Percentiles rank a stretch among this genome's conserved stretches.
These are phyloP conservation scores for Suillus alpinus DNA, from an alignment of 768 basidiomycete species.

Conservation along the genomic window DNA sequence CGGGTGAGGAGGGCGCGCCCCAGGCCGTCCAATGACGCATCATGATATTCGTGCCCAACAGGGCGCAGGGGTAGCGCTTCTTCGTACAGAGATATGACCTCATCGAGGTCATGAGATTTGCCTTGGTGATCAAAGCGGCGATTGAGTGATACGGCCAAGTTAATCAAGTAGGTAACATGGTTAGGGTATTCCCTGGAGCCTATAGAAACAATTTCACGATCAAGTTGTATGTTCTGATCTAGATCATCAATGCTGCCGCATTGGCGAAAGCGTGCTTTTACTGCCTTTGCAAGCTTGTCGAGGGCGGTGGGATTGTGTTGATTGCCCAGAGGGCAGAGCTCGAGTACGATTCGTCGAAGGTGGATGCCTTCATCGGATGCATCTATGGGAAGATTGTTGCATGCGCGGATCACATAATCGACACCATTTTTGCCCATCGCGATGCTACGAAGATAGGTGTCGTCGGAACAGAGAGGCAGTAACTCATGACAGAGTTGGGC, in stretches of 20 bases:
- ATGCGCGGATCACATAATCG: slow-evolving; percentile 17
- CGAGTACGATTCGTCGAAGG: slow-evolving; percentile 9
- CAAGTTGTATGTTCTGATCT: slow-evolving; percentile 13
- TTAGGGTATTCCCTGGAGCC: slow-evolving; percentile 16
- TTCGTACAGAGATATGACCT: slow-evolving; percentile 12
- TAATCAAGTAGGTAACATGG: slow-evolving; percentile 11
- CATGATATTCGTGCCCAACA: slow-evolving; percentile 1
- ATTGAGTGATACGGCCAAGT: slow-evolving; percentile 15
- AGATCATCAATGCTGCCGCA: slow-evolving; percentile 16
- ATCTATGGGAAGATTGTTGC: slow-evolving; percentile 11
- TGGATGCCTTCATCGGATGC: slow-evolving; percentile 19
- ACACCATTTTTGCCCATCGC: neutral
- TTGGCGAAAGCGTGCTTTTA: slow-evolving; percentile 15
- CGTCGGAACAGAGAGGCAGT: slow-evolving; percentile 9
- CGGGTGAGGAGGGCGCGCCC: slow-evolving; percentile 10
- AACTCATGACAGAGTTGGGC: neutral
- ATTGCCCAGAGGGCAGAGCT: slow-evolving; percentile 1
- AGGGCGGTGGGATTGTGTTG: slow-evolving; percentile 14
- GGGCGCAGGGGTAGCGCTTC: slow-evolving; percentile 5
- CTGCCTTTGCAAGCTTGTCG: slow-evolving; percentile 19
- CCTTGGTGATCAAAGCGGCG: slow-evolving; percentile 12
- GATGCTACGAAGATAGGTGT: slow-evolving; percentile 13
- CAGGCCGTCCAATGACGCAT: slow-evolving; percentile 11
- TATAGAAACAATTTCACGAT: slow-evolving; percentile 16
- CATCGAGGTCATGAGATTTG: slow-evolving; percentile 12